A percentile compares a stretch with the other conserved stretches of the same genome.
These are phyloP conservation scores for Puccinia coronata DNA, from an alignment of 1,284 basidiomycete genomes.

Conservation along the genomic window DNA sequence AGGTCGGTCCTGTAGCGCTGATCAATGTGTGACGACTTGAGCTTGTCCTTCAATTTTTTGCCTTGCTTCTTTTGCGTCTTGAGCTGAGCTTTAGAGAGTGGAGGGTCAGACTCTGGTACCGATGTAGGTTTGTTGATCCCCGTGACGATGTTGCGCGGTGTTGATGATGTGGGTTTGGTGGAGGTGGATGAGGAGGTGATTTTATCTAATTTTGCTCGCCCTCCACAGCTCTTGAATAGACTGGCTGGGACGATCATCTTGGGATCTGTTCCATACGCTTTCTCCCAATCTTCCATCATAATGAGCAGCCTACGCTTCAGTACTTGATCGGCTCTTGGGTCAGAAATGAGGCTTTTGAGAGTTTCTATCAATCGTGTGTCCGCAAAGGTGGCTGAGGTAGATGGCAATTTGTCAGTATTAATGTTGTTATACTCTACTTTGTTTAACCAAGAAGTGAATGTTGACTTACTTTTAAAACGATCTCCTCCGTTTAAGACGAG, in stretches of 20 bases:
- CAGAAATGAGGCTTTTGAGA: conserved; percentile 13
- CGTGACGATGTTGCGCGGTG: not conserved
- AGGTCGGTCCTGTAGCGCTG: not conserved
- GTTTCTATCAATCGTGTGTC: conserved; percentile 13
- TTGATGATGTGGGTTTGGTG: not conserved
- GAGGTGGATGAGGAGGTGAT: not conserved
- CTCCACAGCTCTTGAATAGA: conserved; percentile 20
- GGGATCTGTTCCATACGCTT: conserved; percentile 14
- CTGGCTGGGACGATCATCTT: not conserved
- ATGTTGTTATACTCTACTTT: not conserved
- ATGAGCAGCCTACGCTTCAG: conserved; percentile 11
- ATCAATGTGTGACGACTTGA: conserved; percentile 7
- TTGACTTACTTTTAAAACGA: conserved; percentile 7
- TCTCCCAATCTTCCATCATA: conserved; percentile 23
- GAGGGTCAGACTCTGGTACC: not conserved
- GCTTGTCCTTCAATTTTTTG: conserved; percentile 2
- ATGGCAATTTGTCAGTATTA: not conserved
- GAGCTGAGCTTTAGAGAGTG: conserved; percentile 2
- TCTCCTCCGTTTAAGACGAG: conserved; percentile 30
- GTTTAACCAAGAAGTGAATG: not conserved
- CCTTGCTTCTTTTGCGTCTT: conserved; percentile 20
- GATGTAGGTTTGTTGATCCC: not conserved
- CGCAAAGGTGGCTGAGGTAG: conserved; percentile 14
- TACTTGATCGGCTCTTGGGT: not conserved
- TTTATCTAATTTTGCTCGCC: not conserved